Evolutionary conservation across 306 rosid species (phyloP).

Genomic region (Inga oerstediana): DNA sequence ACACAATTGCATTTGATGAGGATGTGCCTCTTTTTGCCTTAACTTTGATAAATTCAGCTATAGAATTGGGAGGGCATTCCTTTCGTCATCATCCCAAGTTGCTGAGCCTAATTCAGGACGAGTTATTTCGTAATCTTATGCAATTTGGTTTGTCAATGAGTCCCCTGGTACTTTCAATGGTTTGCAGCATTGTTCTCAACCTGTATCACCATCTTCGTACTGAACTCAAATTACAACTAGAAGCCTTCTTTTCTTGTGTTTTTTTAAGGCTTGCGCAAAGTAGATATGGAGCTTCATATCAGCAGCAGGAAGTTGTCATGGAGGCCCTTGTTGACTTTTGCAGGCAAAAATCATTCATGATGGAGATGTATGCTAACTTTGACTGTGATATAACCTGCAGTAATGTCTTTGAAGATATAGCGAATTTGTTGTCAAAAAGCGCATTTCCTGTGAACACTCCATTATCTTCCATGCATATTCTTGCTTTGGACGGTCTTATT

Average conservation of each 20-base stretch:
- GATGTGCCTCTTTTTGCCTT: conserved; percentile 97
- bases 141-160: conserved; percentile 85
- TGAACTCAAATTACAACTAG: conserved; percentile 80
- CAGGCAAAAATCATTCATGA: conserved; percentile 79
- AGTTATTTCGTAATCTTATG: conserved; percentile 74
- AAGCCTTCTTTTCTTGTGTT: conserved; percentile 87
- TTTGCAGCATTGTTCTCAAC: conserved; percentile 79
- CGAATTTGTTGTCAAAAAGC: conserved; percentile 79
- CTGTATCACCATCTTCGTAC: conserved; percentile 75
- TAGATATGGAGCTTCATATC: conserved; percentile 81
- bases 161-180: conserved; percentile 84
- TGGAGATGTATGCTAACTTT: conserved; percentile 84
- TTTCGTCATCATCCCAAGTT: conserved; percentile 71
- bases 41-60: conserved; percentile 87
- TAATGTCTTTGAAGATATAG: conserved; percentile 90
- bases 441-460: conserved; percentile 90
- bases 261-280: conserved; percentile 85
- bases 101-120: conserved; percentile 82
- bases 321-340: conserved; percentile 94
- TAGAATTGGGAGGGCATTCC: conserved; percentile 89
- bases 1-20: conserved; percentile 90
- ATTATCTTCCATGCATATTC: conserved; percentile 76
- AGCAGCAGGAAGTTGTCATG: conserved; percentile 92
- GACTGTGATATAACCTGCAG: conserved; percentile 88
- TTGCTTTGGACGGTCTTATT: conserved; percentile 92